phyloP scores from a whole-genome alignment of 257 asterid species.

The Oldenlandia corymbosa region DNA sequence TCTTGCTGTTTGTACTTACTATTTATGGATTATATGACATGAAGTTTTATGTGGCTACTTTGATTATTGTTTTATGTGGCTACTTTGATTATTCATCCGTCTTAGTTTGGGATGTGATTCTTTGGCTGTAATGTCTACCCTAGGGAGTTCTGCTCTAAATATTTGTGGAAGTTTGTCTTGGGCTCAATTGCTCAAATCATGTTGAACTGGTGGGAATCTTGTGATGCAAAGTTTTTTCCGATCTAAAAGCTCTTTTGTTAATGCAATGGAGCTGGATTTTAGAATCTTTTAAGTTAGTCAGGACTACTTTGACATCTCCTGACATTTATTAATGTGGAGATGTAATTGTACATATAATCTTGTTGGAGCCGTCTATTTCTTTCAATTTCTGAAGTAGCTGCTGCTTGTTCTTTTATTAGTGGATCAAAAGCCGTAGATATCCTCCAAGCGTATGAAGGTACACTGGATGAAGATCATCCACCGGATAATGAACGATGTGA shows the following conservation, averaged over 20 bases:
- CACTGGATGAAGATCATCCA: conserved; percentile 95
- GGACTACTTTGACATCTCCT: neutral
- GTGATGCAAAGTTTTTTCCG: neutral
- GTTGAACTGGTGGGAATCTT: neutral
- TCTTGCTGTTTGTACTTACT: neutral
- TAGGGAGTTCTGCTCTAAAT: neutral
- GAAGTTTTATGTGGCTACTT: neutral
- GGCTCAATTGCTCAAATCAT: neutral
- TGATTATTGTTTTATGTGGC: neutral
- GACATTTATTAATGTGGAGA: neutral
- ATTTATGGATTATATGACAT: neutral
- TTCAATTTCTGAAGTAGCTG: neutral
- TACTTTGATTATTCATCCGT: neutral
- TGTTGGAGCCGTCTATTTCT: neutral
- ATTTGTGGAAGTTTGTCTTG: neutral
- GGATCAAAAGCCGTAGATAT: conserved; percentile 93
- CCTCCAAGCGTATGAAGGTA: conserved; percentile 98
- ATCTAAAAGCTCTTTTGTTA: neutral
- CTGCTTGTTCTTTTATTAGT: conserved; percentile 30
- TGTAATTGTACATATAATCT: neutral
- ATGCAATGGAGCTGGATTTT: neutral
- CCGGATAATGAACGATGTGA: conserved; percentile 94
- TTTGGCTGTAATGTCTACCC: neutral
- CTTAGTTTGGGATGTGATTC: neutral
- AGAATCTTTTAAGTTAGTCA: neutral